A percentile compares a stretch with the other conserved stretches of the same genome.
These are phyloP conservation scores for Tulasnella sp. DNA, from an alignment of 768 basidiomycete species.

Conservation along the genomic window DNA sequence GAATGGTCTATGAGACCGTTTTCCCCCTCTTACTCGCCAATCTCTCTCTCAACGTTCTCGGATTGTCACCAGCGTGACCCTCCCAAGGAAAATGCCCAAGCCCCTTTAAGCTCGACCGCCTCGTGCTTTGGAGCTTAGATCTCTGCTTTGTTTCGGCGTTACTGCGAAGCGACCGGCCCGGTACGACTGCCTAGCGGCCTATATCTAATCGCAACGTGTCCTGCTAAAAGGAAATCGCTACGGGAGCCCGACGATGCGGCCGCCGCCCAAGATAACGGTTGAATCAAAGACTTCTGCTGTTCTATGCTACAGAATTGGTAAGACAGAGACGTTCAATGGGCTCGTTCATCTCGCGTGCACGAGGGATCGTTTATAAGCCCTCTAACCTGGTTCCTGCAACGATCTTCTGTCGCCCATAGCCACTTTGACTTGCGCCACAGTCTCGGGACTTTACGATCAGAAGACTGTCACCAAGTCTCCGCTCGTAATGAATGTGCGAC, in stretches of 20 bases:
- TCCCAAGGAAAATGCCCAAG: not conserved
- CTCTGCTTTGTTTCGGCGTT: not conserved
- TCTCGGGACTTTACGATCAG: conserved; percentile 16
- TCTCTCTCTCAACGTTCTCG: not conserved
- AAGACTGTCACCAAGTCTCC: conserved; percentile 16
- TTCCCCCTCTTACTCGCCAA: not conserved
- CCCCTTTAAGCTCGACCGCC: not conserved
- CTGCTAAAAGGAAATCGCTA: not conserved
- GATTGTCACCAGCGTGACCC: not conserved
- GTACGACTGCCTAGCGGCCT: not conserved
- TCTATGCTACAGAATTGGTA: not conserved
- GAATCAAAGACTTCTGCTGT: not conserved
- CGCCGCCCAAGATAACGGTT: conserved; percentile 10
- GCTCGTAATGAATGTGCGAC: conserved; percentile 7
- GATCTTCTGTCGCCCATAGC: conserved; percentile 5
- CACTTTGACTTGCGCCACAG: conserved; percentile 11
- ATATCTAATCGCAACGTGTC: not conserved
- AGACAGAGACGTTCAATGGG: not conserved
- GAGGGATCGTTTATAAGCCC: not conserved
- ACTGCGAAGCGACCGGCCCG: not conserved
- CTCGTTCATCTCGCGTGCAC: not conserved
- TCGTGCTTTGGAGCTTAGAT: not conserved
- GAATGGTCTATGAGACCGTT: not conserved
- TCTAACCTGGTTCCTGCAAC: not conserved
- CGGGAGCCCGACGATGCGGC: not conserved